phyloP scores from a whole-genome alignment of 306 rosid species.

The Arachis stenosperma region DNA sequence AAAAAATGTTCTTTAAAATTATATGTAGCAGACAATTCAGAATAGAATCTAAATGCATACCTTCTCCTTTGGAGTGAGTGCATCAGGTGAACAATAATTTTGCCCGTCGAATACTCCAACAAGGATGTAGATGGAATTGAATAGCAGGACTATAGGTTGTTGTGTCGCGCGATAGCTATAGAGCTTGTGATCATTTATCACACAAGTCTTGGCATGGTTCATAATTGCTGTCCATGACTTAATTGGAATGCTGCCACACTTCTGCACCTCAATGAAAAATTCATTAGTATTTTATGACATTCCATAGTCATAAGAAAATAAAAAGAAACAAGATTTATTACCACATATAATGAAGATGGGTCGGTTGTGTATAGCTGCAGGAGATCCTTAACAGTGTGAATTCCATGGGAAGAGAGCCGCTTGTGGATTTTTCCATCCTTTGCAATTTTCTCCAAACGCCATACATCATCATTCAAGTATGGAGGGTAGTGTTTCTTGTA shows the following conservation, averaged over 20 bases:
- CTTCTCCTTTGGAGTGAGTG: conserved; percentile 33
- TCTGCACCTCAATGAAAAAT: conserved; percentile 45
- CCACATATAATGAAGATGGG: conserved; percentile 41
- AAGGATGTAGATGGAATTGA: conserved; percentile 56
- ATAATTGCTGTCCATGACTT: conserved; percentile 50
- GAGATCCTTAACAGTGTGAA: conserved; percentile 53
- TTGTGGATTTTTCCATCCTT: conserved; percentile 48
- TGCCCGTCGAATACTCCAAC: conserved; percentile 47
- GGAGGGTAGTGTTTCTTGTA: conserved; percentile 69
- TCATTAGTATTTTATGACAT: too few relatives aligned
- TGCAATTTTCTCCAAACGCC: conserved; percentile 67
- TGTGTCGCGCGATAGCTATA: conserved; percentile 34
- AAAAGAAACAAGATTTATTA: conserved; percentile 23
- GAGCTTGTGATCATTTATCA: conserved; percentile 42
- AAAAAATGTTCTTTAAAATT: neutral
- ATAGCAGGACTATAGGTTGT: conserved; percentile 34
- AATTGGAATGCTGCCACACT: conserved; percentile 42
- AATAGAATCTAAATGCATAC: conserved; percentile 30
- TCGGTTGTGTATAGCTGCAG: conserved; percentile 42
- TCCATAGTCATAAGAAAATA: too few relatives aligned
- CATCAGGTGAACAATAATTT: conserved; percentile 34
- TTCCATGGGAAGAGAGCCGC: conserved; percentile 35
- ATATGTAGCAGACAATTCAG: neutral
- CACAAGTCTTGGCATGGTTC: conserved; percentile 57
- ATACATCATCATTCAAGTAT: conserved; percentile 51